These are phyloP conservation scores for Eimeria zaria DNA, from an alignment of 169 alveolate genomes.

Conservation along the genomic window DNA sequence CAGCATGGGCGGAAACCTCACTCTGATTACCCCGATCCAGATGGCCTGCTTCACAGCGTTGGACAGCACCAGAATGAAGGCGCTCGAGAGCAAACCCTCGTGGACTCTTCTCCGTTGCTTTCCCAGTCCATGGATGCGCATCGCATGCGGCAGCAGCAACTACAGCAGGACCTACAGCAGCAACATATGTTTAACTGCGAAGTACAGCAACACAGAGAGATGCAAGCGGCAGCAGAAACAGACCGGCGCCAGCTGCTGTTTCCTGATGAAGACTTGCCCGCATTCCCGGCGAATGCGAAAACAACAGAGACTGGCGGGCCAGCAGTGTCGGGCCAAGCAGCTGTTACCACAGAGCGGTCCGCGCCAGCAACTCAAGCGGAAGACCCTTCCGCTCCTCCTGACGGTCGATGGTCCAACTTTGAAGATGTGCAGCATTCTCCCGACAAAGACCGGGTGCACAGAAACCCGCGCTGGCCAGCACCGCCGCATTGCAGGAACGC, in stretches of 20 bases:
- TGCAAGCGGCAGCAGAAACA: conserved; percentile 8
- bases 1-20: conserved; percentile 19
- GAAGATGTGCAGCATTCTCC: conserved; percentile 1
- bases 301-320: conserved; percentile 18
- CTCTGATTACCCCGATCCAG: not conserved
- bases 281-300: conserved; percentile 8
- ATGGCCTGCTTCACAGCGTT: not conserved
- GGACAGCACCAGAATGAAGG: conserved; percentile 19
- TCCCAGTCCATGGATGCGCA: conserved; percentile 24
- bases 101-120: conserved; percentile 1
- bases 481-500: conserved; percentile 16
- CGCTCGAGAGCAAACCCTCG: not conserved
- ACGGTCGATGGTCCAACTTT: conserved; percentile 12
- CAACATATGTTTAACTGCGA: conserved; percentile 19
- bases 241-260: conserved; percentile 48
- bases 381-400: not conserved
- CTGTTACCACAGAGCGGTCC: not conserved
- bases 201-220: conserved; percentile 40
- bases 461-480: conserved; percentile 52
- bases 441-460: not conserved
- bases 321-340: not conserved
- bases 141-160: conserved; percentile 43
- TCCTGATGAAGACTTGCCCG: conserved; percentile 48
- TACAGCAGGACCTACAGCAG: conserved; percentile 30
- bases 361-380: conserved; percentile 6